Evolutionary conservation across 176 grass and related monocot genomes (phyloP).

Genomic region (Rhynchospora pubera): DNA sequence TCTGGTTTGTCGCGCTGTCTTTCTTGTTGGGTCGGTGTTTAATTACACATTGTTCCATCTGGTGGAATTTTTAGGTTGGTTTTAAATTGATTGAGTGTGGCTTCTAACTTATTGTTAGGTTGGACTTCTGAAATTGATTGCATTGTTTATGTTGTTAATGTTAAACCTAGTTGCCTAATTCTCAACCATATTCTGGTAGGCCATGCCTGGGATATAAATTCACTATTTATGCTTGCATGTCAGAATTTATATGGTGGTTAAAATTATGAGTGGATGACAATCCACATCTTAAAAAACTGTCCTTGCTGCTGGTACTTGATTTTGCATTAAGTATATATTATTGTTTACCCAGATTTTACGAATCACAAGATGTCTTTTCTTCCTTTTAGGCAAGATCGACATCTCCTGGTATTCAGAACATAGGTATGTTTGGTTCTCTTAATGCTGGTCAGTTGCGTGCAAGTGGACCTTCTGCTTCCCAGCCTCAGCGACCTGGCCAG

Average conservation of each 20-base stretch:
- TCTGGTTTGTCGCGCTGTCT: background rate
- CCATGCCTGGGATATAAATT: background rate
- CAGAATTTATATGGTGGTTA: background rate
- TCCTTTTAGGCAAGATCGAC: constrained; percentile 63
- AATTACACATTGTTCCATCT: background rate
- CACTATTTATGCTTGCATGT: background rate
- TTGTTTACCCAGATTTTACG: background rate
- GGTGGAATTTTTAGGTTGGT: background rate
- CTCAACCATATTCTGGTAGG: background rate
- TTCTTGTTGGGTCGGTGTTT: background rate
- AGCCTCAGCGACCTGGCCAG: constrained; percentile 45
- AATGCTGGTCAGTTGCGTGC: constrained; percentile 58
- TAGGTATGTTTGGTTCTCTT: constrained; percentile 66
- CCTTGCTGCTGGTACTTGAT: background rate
- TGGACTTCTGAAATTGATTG: background rate
- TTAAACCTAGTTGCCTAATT: background rate
- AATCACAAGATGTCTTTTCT: background rate
- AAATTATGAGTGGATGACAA: background rate
- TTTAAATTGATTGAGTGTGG: background rate
- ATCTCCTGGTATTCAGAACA: constrained; percentile 73
- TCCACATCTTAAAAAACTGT: background rate
- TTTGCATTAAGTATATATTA: background rate
- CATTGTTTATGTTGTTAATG: background rate
- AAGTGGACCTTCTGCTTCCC: constrained; percentile 33
- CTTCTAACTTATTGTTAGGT: background rate